Base-by-base conservation (phyloP, 148 eudicot species). In the Rhododendron williamsianum region DNA sequence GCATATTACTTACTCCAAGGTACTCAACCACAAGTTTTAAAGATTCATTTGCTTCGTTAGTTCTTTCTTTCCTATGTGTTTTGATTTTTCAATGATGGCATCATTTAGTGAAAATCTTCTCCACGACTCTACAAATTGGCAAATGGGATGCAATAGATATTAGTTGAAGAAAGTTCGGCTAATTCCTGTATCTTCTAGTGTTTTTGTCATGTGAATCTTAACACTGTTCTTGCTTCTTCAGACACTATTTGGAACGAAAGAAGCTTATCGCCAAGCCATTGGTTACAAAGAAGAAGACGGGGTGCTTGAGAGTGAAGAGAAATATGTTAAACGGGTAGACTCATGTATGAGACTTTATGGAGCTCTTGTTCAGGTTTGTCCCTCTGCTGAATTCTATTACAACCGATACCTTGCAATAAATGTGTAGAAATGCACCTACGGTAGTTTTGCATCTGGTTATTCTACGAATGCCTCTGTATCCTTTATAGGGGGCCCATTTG, bases 291-390 rank as follows among this genome's bases (percentile, higher is more conserved):
- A 92, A 86, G 93, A 91, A 81, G 91, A 92, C 65, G 96, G 97
- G 27, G 85, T 91, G 90, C 83, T 91, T 48, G 97, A 96, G 89
- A 88, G 86, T 74, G 88, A 81, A 21, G 97, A 93, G 23, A 82
- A 87, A 71, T 97, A 88, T 89, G 74, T 94, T 74, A 88, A 83
- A 82, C 92, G 96, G 36, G 46, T 97, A 84, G 87, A 80, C 71
- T 88, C 91, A 5, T 92, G 87, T 71, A 94, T 97, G 98, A 94
- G 87, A 87, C 84, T 97, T 30, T 97, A 97, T 80, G 98, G 98
- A 82, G 99, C 99, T 81, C 86, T 97, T 78, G 93, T 97, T 87
- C 99, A 97, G 99, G 99, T 97, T 85, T 83, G 87, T 16, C 38
- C 30, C 65, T 60, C 78, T 27, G 48, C 80, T 80, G 19, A 76